Conservation (phyloP, 2,329 filamentous ascomycete species). For the Ramularia collo-cygni region DNA sequence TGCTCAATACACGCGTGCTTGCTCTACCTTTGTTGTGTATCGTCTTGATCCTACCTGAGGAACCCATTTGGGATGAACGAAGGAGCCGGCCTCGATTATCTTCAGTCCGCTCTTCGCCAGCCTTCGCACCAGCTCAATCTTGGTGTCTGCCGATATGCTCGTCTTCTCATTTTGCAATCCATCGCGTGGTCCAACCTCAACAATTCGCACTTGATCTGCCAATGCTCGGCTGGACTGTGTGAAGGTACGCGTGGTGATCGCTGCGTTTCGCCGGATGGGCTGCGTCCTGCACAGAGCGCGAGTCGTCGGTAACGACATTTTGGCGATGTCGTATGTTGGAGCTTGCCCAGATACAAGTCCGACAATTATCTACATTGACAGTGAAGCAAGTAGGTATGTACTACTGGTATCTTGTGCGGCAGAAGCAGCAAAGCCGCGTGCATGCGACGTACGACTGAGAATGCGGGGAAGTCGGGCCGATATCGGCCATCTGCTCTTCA, state of each 20-base stretch:
- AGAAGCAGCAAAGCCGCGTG: no score
- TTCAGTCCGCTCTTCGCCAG: conserved; percentile 61
- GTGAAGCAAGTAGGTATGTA: no score
- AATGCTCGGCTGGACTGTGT: conserved; percentile 18
- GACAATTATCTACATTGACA: no score
- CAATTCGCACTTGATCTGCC: conserved; percentile 50
- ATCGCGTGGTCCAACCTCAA: conserved; percentile 76
- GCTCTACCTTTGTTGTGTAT: neutral
- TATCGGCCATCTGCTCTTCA: no score
- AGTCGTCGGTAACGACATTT: conserved; percentile 5
- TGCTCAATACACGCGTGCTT: conserved; percentile 5
- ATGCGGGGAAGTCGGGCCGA: no score
- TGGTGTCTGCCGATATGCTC: conserved; percentile 62
- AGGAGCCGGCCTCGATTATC: conserved; percentile 74
- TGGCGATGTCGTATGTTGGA: neutral
- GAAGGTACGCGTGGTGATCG: conserved; percentile 18
- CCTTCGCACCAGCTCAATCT: conserved; percentile 67
- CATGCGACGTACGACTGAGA: no score
- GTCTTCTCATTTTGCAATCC: conserved; percentile 81
- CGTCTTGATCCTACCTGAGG: conserved; percentile 55
- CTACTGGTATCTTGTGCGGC: no score
- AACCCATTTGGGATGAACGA: conserved; percentile 78
- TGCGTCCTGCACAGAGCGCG: conserved; percentile 8
- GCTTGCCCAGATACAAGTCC: no score
- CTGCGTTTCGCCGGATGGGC: neutral